phyloP scores from a whole-genome alignment of 2,329 filamentous ascomycete genomes.

The Arthroderma uncinatum region DNA sequence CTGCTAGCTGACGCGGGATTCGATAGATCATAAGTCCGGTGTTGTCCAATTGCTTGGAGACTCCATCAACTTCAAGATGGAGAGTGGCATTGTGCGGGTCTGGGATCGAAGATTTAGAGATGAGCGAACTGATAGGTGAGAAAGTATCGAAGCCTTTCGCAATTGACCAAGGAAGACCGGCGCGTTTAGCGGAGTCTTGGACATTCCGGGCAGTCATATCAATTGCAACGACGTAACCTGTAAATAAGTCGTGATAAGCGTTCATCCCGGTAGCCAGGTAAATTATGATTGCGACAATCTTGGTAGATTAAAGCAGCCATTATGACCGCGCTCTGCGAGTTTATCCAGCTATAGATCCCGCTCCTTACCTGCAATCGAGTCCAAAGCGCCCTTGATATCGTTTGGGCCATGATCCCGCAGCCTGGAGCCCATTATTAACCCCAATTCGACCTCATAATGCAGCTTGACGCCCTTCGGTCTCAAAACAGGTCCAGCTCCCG shows the following conservation, averaged over 20 bases:
- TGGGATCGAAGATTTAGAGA: slow-evolving; percentile 66
- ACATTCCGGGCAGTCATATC: slow-evolving; percentile 96
- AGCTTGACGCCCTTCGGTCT: slow-evolving; percentile 71
- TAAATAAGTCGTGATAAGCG: neutral
- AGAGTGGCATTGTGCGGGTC: slow-evolving; percentile 84
- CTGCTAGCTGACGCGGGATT: slow-evolving; percentile 75
- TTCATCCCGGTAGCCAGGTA: neutral
- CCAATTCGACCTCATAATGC: slow-evolving; percentile 93
- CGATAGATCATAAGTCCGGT: slow-evolving; percentile 91
- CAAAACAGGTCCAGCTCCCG: slow-evolving; percentile 66
- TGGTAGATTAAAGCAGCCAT: too few species aligned
- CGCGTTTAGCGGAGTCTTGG: slow-evolving; percentile 94
- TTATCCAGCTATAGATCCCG: too few species aligned
- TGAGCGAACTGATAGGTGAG: slow-evolving; percentile 70
- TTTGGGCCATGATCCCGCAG: slow-evolving; percentile 62
- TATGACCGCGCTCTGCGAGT: too few species aligned
- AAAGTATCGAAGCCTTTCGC: slow-evolving; percentile 98
- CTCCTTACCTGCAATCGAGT: slow-evolving; percentile 63
- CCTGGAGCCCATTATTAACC: slow-evolving; percentile 72
- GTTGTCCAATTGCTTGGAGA: slow-evolving; percentile 69
- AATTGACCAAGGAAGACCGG: slow-evolving; percentile 90
- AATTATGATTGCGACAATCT: neutral
- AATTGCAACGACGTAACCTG: slow-evolving; percentile 80
- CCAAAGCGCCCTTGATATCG: slow-evolving; percentile 65
- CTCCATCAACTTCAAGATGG: slow-evolving; percentile 71